A percentile compares a stretch with the other conserved stretches of the same genome.
Evolutionary conservation across 2,329 filamentous ascomycete species (phyloP).

Genomic region (Eutypa lata): DNA sequence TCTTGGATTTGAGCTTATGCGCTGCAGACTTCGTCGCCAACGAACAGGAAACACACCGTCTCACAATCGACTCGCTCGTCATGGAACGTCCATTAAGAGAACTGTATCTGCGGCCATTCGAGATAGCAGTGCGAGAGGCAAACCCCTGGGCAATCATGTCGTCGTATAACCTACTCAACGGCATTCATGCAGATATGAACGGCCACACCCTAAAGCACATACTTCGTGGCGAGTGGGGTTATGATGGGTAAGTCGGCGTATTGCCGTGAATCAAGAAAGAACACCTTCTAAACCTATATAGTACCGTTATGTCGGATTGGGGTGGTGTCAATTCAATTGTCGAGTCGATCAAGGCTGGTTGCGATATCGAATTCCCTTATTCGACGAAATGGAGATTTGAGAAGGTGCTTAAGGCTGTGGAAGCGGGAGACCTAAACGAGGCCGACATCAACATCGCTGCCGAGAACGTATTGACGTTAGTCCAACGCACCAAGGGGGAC

Average conservation of each 20-base stretch:
- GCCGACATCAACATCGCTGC: slow-evolving; percentile 55
- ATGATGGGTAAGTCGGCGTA: slow-evolving; percentile 46
- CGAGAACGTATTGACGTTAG: slow-evolving; percentile 57
- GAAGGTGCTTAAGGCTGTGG: slow-evolving; percentile 52
- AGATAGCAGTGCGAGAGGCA: slow-evolving; percentile 67
- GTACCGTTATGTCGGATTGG: slow-evolving; percentile 58
- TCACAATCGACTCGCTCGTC: slow-evolving; percentile 62
- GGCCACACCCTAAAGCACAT: slow-evolving; percentile 52
- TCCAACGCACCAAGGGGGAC: slow-evolving; percentile 59
- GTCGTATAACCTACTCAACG: slow-evolving; percentile 66
- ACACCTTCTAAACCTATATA: slow-evolving; percentile 20
- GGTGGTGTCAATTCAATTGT: slow-evolving; percentile 54
- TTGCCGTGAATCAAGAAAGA: background rate
- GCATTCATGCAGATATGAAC: slow-evolving; percentile 58
- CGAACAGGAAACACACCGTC: slow-evolving; percentile 67
- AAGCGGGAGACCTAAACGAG: slow-evolving; percentile 44
- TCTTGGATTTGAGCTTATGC: slow-evolving; percentile 4
- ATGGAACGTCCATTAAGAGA: slow-evolving; percentile 65
- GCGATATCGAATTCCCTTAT: slow-evolving; percentile 57
- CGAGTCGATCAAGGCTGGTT: slow-evolving; percentile 54
- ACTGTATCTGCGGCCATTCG: slow-evolving; percentile 71
- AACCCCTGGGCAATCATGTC: slow-evolving; percentile 70
- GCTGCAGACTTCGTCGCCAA: slow-evolving; percentile 63
- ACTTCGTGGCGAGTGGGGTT: slow-evolving; percentile 60
- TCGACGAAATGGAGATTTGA: slow-evolving; percentile 54